Evolutionary conservation across 2,329 filamentous ascomycete genomes (phyloP).

Genomic region (Clonostachys byssicola): DNA sequence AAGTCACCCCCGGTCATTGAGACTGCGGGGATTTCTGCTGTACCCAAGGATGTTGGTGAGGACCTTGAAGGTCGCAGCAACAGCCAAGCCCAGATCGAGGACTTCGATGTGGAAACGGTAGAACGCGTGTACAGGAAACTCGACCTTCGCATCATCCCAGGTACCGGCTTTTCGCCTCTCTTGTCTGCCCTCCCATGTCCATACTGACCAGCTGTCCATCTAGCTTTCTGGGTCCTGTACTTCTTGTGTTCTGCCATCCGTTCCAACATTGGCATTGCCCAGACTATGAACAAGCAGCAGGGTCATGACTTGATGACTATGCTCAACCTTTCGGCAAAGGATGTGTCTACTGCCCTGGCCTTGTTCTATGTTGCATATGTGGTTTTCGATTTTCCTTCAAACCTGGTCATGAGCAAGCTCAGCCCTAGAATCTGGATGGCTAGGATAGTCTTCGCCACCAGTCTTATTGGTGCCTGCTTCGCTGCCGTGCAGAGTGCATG

Average conservation of each 20-base stretch:
- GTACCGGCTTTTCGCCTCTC: slow-evolving; percentile 19
- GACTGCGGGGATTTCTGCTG: background rate
- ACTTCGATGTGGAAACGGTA: slow-evolving; percentile 27
- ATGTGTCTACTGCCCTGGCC: slow-evolving; percentile 79
- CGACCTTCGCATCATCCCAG: slow-evolving; percentile 55
- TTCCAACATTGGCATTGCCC: slow-evolving; percentile 88
- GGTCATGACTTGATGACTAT: slow-evolving; percentile 73
- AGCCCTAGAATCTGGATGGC: slow-evolving; percentile 90
- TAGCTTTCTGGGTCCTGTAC: slow-evolving; percentile 85
- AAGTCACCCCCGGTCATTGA: background rate
- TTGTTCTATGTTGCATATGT: slow-evolving; percentile 93
- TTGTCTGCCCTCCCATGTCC: slow-evolving; percentile 3
- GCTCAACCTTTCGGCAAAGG: slow-evolving; percentile 65
- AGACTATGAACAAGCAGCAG: slow-evolving; percentile 78
- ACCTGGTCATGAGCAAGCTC: slow-evolving; percentile 80
- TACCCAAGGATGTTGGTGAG: background rate
- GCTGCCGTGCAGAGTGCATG: slow-evolving; percentile 77
- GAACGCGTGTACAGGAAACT: slow-evolving; percentile 34
- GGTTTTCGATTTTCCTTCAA: slow-evolving; percentile 83
- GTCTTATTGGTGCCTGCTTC: slow-evolving; percentile 79
- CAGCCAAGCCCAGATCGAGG: slow-evolving; percentile 4
- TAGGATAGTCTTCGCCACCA: slow-evolving; percentile 83
- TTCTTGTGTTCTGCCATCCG: slow-evolving; percentile 90
- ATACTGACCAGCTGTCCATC: too few relatives aligned
- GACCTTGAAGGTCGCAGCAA: background rate